Conservation (phyloP, 2,329 filamentous ascomycete genomes). For the Ophiostoma australiae region DNA sequence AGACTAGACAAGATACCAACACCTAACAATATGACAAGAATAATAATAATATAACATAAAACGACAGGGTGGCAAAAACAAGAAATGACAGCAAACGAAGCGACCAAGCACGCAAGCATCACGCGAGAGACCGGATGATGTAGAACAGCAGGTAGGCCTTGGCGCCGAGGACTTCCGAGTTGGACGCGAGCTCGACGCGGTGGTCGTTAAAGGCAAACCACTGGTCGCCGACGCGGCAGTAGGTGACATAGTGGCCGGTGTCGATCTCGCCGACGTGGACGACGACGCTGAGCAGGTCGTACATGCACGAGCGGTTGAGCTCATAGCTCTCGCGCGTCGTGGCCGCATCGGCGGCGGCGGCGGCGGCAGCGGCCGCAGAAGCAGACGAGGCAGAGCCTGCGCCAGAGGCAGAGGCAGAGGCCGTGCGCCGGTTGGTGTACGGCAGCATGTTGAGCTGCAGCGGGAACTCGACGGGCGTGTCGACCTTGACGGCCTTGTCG, state of each 20-base stretch:
- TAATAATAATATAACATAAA: not conserved
- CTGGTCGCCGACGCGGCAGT: slow-evolving; percentile 76
- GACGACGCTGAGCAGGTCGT: slow-evolving; percentile 83
- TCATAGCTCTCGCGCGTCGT: slow-evolving; percentile 51
- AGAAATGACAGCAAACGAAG: not conserved
- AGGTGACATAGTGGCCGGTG: slow-evolving; percentile 88
- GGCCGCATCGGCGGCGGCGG: slow-evolving; percentile 19
- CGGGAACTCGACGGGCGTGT: slow-evolving; percentile 80
- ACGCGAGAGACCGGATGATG: slow-evolving; percentile 58
- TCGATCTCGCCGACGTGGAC: slow-evolving; percentile 93
- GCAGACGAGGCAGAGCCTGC: not conserved
- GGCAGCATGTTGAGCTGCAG: slow-evolving; percentile 84
- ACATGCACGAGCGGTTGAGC: slow-evolving; percentile 63
- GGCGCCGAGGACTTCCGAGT: slow-evolving; percentile 77
- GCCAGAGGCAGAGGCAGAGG: slow-evolving; percentile 16
- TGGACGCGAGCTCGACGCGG: slow-evolving; percentile 76
- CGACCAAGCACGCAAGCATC: slow-evolving; percentile 12
- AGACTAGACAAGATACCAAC: not conserved
- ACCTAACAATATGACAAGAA: not conserved
- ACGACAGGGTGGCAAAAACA: not conserved
- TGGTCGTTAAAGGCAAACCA: slow-evolving; percentile 98
- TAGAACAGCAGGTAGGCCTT: slow-evolving; percentile 93
- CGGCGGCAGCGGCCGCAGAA: no score
- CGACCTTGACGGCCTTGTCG: slow-evolving; percentile 75
- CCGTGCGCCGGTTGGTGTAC: slow-evolving; percentile 67